Conservation (phyloP, 441 rosid species). For the Gossypium davidsonii region DNA sequence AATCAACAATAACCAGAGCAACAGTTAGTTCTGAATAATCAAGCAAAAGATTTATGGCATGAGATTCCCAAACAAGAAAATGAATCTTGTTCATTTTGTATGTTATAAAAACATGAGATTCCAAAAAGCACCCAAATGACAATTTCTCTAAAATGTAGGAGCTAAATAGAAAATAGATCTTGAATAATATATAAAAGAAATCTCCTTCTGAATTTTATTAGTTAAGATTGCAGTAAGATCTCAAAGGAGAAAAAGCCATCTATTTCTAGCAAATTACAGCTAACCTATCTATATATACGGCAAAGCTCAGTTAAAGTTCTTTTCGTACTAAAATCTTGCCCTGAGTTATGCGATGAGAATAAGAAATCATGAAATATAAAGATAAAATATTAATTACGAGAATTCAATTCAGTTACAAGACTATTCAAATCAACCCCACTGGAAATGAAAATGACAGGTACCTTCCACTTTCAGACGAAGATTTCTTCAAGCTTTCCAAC, state of each 20-base stretch:
- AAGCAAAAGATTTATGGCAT: background rate
- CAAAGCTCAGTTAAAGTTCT: background rate
- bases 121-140: background rate
- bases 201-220: background rate
- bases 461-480: slow-evolving; percentile 79
- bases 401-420: background rate
- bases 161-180: background rate
- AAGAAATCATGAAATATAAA: background rate
- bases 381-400: background rate
- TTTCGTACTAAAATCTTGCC: background rate
- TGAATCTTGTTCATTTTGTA: background rate
- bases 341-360: background rate
- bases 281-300: background rate
- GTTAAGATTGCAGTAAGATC: background rate
- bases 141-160: background rate
- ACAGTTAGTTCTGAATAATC: background rate
- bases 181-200: background rate
- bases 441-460: slow-evolving; percentile 25
- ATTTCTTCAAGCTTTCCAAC: slow-evolving; percentile 52
- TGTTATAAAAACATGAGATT: background rate
- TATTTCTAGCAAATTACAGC: background rate
- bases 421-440: slow-evolving; percentile 8
- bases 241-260: background rate
- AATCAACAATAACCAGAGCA: background rate
- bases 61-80: background rate